Evolutionary conservation across 2,329 filamentous ascomycete species (phyloP).

Genomic region (Botrytis pseudocinerea): DNA sequence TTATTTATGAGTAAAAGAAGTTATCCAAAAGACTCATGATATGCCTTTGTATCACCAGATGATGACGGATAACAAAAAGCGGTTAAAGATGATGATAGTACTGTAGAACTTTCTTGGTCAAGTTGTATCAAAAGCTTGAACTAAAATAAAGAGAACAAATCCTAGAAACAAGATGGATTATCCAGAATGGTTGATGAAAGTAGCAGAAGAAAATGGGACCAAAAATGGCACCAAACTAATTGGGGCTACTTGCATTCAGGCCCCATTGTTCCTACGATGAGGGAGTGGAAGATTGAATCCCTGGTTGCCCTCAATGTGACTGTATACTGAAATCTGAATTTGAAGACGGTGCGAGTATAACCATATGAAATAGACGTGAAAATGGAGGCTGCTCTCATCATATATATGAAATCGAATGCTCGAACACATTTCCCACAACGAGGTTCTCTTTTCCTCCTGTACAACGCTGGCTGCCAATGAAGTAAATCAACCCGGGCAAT

Average conservation of each 20-base stretch:
- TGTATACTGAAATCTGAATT: background rate
- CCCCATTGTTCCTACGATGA: background rate
- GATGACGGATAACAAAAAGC: slow-evolving; percentile 4
- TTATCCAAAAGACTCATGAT: background rate
- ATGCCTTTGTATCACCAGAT: slow-evolving; percentile 10
- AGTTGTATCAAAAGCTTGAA: slow-evolving; percentile 5
- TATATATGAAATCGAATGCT: background rate
- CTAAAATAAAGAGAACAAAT: background rate
- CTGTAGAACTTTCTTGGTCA: slow-evolving; percentile 17
- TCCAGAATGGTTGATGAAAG: background rate
- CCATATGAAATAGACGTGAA: background rate
- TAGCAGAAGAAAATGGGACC: background rate
- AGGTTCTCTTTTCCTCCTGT: background rate
- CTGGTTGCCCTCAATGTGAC: background rate
- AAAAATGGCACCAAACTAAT: background rate
- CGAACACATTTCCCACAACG: background rate
- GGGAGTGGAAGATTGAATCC: background rate
- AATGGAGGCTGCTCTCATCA: background rate
- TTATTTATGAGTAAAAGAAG: slow-evolving; percentile 7
- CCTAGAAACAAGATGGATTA: background rate
- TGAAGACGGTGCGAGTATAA: background rate
- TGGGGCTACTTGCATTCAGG: background rate
- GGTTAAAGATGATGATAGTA: background rate
- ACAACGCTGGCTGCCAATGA: background rate
- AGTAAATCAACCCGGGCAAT: background rate